These are phyloP conservation scores for Paramecium tetraurelia DNA, from an alignment of 73 alveolate genomes.

Conservation along the genomic window DNA sequence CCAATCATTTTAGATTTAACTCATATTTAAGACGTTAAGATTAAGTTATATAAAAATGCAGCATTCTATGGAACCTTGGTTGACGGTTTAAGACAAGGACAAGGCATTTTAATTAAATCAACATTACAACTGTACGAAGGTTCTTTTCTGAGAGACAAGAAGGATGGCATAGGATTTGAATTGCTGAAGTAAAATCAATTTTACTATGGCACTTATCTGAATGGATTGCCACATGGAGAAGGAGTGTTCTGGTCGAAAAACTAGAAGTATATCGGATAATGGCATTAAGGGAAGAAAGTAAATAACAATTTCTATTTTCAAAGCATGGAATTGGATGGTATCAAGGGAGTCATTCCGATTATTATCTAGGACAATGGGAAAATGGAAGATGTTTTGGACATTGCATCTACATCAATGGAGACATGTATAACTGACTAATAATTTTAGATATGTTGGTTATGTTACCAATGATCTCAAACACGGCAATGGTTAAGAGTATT, in stretches of 20 bases:
- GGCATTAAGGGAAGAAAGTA: slow-evolving; percentile 69
- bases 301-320: background rate
- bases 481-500: slow-evolving; percentile 64
- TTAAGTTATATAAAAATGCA: slow-evolving; percentile 3
- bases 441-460: slow-evolving; percentile 75
- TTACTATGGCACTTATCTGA: slow-evolving; percentile 71
- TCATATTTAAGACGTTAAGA: background rate
- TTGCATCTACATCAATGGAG: slow-evolving; percentile 57
- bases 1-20: background rate
- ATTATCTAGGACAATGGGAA: slow-evolving; percentile 69
- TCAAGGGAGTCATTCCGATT: slow-evolving; percentile 61
- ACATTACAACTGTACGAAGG: slow-evolving; percentile 39
- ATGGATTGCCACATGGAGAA: slow-evolving; percentile 73
- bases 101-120: background rate
- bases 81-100: background rate
- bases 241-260: slow-evolving; percentile 68
- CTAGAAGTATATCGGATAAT: slow-evolving; percentile 67
- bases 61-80: background rate
- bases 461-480: slow-evolving; percentile 62
- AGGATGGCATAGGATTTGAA: slow-evolving; percentile 76
- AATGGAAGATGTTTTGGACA: slow-evolving; percentile 67
- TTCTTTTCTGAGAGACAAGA: slow-evolving; percentile 9
- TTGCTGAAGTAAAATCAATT: slow-evolving; percentile 54
- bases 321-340: slow-evolving; percentile 76
- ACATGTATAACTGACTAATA: slow-evolving; percentile 62